Evolutionary conservation across 2,329 filamentous ascomycete species (phyloP).

Genomic region (Neonectria coccinea): DNA sequence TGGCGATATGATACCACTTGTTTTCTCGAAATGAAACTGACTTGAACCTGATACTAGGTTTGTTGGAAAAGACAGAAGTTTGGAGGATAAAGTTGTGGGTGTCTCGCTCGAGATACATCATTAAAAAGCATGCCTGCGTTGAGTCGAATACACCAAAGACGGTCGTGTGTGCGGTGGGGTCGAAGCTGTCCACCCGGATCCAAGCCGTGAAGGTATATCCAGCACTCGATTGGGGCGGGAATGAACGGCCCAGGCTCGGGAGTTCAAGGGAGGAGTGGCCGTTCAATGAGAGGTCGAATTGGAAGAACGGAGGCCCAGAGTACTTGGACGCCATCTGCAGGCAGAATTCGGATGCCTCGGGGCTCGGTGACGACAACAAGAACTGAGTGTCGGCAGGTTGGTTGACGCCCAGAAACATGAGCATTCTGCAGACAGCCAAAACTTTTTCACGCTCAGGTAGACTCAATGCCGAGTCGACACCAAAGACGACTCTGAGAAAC

Average conservation of each 20-base stretch:
- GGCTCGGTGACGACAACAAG: slow-evolving; percentile 67
- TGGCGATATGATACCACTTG: slow-evolving; percentile 91
- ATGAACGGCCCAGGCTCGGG: slow-evolving; percentile 83
- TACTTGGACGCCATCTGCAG: slow-evolving; percentile 80
- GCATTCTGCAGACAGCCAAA: slow-evolving; percentile 73
- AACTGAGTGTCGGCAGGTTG: slow-evolving; percentile 85
- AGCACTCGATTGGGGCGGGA: slow-evolving; percentile 81
- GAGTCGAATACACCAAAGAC: slow-evolving; percentile 95
- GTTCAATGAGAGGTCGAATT: slow-evolving; percentile 90
- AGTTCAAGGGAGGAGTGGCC: slow-evolving; percentile 94
- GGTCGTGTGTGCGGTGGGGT: slow-evolving; percentile 87
- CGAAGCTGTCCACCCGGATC: slow-evolving; percentile 90
- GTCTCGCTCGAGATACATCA: slow-evolving; percentile 94
- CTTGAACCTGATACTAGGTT: slow-evolving; percentile 94
- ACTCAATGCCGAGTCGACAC: slow-evolving; percentile 61
- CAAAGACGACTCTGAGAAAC: slow-evolving; percentile 73
- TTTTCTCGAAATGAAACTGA: slow-evolving; percentile 79
- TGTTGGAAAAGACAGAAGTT: slow-evolving; percentile 87
- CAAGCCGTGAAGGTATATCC: slow-evolving; percentile 94
- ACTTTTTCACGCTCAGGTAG: slow-evolving; percentile 69
- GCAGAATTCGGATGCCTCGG: slow-evolving; percentile 73
- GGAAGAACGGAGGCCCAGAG: slow-evolving; percentile 84
- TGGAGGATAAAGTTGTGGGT: slow-evolving; percentile 95
- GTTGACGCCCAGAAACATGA: slow-evolving; percentile 82
- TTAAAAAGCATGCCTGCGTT: slow-evolving; percentile 91